Evolutionary conservation across 2,329 filamentous ascomycete species (phyloP), one percentile per base, ranked within the genome.

Genomic region (Xylariaceae sp.): DNA sequence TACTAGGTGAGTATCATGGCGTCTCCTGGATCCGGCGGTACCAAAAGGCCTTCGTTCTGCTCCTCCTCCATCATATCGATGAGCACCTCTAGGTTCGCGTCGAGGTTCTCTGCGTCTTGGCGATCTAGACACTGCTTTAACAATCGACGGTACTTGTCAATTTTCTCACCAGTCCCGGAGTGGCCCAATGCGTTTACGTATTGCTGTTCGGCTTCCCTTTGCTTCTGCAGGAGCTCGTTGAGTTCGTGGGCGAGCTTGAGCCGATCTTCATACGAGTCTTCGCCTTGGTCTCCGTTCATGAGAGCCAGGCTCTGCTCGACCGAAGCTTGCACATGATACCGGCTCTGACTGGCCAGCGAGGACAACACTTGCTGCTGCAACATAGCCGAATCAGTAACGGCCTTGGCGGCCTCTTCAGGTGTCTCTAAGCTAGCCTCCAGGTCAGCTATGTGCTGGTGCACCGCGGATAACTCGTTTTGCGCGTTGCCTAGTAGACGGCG

Each of bases 161-260:
- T 88, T 70, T 86, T 86, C 72, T 90, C 87, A 42, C 87, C 85
- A 44, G 87, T 85, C 48, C 88, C 88, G 9, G 88, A 86, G 63
- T 86, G 81, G 50, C 83, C 83, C 51, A 90, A 77, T 10, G 87
- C 87, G 54, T 85, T 80, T 47, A 89, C 84, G 63, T 91, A 90
- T 61, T 89, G 86, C 11, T 75, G 73, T 66, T 91, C 87, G 2
- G 87, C 80, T 48, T 79, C 75, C 53, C 82, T 78, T 67, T 89
- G 84, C 67, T 88, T 84, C 3, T 76, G 71, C 51, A 88, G 76
- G 51, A 85, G 76, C 6, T 78, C 73, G 50, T 77, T 77, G 17
- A 91, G 77, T 64, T 86, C 77, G 35, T 80, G 76, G 1, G 85
- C 82, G 4, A 90, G 76, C 45, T 75, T 72, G 35, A 88, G 73